Evolutionary conservation across 2,329 filamentous ascomycete genomes (phyloP).

Genomic region (Arthrobotrys pseudoclavata): DNA sequence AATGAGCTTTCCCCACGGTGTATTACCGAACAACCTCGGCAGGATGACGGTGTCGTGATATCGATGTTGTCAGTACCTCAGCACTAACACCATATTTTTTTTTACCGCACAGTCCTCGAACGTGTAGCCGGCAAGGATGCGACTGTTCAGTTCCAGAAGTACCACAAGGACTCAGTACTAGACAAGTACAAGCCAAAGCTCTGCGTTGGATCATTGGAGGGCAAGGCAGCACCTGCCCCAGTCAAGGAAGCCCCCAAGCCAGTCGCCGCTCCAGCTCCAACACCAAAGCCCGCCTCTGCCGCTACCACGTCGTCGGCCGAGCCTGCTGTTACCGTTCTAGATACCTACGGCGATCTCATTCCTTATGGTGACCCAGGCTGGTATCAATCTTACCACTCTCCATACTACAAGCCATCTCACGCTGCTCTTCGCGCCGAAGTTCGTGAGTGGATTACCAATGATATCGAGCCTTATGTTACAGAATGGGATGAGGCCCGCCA

Average conservation of each 20-base stretch:
- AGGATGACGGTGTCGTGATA: neutral
- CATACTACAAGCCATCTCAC: constrained; percentile 96
- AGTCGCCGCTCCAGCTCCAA: constrained; percentile 68
- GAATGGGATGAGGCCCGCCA: constrained; percentile 98
- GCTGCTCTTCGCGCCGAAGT: constrained; percentile 90
- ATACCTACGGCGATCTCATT: constrained; percentile 86
- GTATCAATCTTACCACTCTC: constrained; percentile 95
- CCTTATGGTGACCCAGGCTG: constrained; percentile 93
- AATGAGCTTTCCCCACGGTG: neutral
- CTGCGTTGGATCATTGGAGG: constrained; percentile 81
- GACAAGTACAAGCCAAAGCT: constrained; percentile 75
- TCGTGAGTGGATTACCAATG: constrained; percentile 89
- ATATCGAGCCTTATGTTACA: constrained; percentile 89
- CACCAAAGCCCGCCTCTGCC: constrained; percentile 61
- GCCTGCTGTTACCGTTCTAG: constrained; percentile 75
- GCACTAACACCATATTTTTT: neutral
- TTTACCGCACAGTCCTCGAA: constrained; percentile 69
- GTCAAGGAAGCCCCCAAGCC: constrained; percentile 67
- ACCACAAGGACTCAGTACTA: constrained; percentile 74
- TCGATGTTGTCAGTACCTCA: neutral
- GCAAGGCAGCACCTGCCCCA: constrained; percentile 72
- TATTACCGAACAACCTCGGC: constrained; percentile 27
- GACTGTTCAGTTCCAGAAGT: constrained; percentile 78
- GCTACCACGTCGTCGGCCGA: constrained; percentile 65
- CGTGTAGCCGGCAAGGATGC: constrained; percentile 76